phyloP scores from a whole-genome alignment of 805 yeast species.

The Cyberlindnera petersonii region DNA sequence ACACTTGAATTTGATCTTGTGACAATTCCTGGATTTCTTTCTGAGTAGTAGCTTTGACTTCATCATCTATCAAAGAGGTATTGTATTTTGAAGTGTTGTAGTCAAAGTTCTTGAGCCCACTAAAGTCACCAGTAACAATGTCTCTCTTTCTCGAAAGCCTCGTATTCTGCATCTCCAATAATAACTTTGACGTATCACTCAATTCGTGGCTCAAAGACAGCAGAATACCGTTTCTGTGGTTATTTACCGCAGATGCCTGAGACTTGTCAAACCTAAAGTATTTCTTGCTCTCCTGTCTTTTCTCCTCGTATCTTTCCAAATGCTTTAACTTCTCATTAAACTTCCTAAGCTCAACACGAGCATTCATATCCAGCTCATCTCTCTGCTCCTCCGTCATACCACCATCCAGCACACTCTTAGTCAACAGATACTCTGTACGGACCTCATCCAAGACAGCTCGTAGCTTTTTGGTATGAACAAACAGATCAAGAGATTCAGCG shows the following conservation, averaged over 20 bases:
- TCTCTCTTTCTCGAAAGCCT: slow-evolving; percentile 26
- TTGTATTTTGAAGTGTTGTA: slow-evolving; percentile 20
- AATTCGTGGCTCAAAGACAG: slow-evolving; percentile 21
- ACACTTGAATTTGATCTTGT: slow-evolving; percentile 54
- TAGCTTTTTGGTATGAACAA: slow-evolving; percentile 28
- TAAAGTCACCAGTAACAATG: slow-evolving; percentile 19
- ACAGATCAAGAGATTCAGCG: slow-evolving; percentile 22
- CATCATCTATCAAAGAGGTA: slow-evolving; percentile 1
- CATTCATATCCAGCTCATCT: slow-evolving; percentile 52
- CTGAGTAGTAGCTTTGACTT: slow-evolving; percentile 5
- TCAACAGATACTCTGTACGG: slow-evolving; percentile 28
- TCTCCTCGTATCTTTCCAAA: slow-evolving; percentile 48
- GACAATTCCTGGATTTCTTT: slow-evolving; percentile 21
- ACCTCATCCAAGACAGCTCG: slow-evolving; percentile 25
- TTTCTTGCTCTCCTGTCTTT: slow-evolving; percentile 32
- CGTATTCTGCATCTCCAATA: slow-evolving; percentile 25
- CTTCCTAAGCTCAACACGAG: slow-evolving; percentile 48
- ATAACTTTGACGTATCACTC: slow-evolving; percentile 23
- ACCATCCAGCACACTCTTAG: slow-evolving; percentile 18
- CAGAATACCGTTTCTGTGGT: slow-evolving; percentile 22
- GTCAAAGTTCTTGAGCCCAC: slow-evolving; percentile 14
- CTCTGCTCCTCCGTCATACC: slow-evolving; percentile 43
- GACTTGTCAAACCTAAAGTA: slow-evolving; percentile 16
- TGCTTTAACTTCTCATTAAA: slow-evolving; percentile 47
- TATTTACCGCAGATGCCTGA: slow-evolving; percentile 16